Conservation (phyloP, 2,329 filamentous ascomycete species). For the Coniosporium tulheliwenetii region DNA sequence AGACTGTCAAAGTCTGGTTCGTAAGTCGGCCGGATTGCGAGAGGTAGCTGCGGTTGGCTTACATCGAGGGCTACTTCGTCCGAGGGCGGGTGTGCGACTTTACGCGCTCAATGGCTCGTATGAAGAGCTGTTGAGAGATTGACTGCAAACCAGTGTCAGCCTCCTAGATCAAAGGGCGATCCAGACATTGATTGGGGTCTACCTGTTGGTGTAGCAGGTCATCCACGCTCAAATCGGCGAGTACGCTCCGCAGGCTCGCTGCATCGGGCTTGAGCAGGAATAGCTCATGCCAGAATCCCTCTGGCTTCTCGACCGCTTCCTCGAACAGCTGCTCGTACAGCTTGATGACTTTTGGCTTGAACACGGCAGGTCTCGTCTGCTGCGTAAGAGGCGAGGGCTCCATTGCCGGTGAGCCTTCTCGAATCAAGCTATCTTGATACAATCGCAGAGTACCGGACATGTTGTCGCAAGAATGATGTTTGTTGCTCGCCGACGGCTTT, state of each 20-base stretch:
- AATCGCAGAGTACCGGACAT: too few relatives aligned
- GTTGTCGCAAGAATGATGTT: too few relatives aligned
- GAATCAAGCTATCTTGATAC: too few relatives aligned
- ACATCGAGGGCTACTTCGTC: slow-evolving; percentile 80
- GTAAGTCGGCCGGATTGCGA: slow-evolving; percentile 22
- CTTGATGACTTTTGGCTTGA: slow-evolving; percentile 85
- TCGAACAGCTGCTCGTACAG: slow-evolving; percentile 73
- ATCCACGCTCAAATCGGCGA: slow-evolving; percentile 56
- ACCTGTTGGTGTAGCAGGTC: slow-evolving; percentile 63
- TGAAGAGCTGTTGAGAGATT: slow-evolving; percentile 66
- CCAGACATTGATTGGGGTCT: slow-evolving; percentile 4
- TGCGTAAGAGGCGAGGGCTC: slow-evolving; percentile 87
- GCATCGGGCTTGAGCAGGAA: slow-evolving; percentile 78
- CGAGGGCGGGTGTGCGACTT: slow-evolving; percentile 43
- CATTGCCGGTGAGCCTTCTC: slow-evolving; percentile 32
- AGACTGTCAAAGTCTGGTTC: slow-evolving; percentile 69
- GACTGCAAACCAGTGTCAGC: slow-evolving; percentile 19
- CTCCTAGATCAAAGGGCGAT: slow-evolving; percentile 1
- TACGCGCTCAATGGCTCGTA: slow-evolving; percentile 53
- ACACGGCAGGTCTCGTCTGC: slow-evolving; percentile 75
- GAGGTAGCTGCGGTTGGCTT: slow-evolving; percentile 16
- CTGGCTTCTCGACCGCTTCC: slow-evolving; percentile 54
- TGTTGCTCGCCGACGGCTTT: too few relatives aligned
- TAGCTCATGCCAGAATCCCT: slow-evolving; percentile 93
- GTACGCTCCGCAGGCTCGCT: slow-evolving; percentile 46